Conservation (phyloP, 1,284 basidiomycete genomes). For the Sanguinoderma infundibulare region DNA sequence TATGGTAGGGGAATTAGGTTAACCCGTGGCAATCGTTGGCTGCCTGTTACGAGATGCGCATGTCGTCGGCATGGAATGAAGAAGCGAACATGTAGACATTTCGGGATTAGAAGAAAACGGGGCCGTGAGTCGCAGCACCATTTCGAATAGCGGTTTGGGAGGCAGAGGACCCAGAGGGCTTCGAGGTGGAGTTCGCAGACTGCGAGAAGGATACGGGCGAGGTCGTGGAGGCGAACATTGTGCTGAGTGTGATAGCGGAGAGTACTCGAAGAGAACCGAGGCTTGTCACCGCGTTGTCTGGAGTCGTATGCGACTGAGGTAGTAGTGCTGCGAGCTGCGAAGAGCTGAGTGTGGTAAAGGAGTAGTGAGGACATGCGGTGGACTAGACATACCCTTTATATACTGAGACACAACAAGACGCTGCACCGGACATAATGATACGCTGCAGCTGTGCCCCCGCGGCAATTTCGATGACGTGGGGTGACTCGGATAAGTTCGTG, state of each 20-base stretch:
- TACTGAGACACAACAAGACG: constrained; percentile 14
- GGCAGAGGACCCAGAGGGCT: constrained; percentile 23
- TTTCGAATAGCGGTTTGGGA: constrained; percentile 24
- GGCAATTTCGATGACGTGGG: constrained; percentile 21
- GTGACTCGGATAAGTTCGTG: constrained; percentile 20
- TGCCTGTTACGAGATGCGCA: not conserved
- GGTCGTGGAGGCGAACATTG: constrained; percentile 11
- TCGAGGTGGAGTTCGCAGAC: constrained; percentile 15
- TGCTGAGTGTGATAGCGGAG: not conserved
- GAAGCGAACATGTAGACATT: not conserved
- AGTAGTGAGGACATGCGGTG: constrained; percentile 14
- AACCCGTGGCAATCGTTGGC: not conserved
- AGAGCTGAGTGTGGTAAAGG: not conserved
- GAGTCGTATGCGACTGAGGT: not conserved
- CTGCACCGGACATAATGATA: constrained; percentile 3
- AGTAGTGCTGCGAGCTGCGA: not conserved
- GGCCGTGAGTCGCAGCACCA: constrained; percentile 25
- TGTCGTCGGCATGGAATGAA: not conserved
- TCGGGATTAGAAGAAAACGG: constrained; percentile 29
- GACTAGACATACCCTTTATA: constrained; percentile 7
- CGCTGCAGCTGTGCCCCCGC: constrained; percentile 16
- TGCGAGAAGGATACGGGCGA: constrained; percentile 17
- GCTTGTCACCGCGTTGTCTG: not conserved
- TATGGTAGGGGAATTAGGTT: constrained; percentile 1
- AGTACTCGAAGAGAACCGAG: not conserved